Evolutionary conservation across 371 early-diverging fungal genomes (phyloP).

Genomic region (Mortierella sp.): DNA sequence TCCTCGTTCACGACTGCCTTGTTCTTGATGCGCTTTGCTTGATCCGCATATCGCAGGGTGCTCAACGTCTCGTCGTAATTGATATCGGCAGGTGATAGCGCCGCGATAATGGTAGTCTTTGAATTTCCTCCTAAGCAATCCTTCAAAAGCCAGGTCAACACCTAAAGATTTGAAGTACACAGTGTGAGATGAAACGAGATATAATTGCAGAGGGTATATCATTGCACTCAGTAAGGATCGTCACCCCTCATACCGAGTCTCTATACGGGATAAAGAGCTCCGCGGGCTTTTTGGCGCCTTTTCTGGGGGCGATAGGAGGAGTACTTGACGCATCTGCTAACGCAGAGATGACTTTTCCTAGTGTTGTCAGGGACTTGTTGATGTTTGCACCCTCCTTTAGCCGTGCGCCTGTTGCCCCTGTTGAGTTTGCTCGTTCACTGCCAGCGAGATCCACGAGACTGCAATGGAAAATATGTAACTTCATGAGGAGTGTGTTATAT

Average conservation of each 20-base stretch:
- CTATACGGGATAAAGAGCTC: constrained; percentile 86
- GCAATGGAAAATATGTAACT: too few species aligned
- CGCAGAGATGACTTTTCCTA: constrained; percentile 98
- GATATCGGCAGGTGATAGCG: constrained; percentile 81
- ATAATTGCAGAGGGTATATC: not conserved
- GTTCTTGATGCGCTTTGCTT: constrained; percentile 93
- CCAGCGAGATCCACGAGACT: constrained; percentile 94
- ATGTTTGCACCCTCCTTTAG: constrained; percentile 99
- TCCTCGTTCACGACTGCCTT: constrained; percentile 94
- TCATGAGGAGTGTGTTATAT: not conserved
- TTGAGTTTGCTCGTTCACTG: constrained; percentile 95
- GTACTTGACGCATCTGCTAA: constrained; percentile 82
- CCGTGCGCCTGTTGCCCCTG: constrained; percentile 96
- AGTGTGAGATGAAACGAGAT: too few species aligned
- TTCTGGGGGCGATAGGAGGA: constrained; percentile 59
- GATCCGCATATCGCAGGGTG: constrained; percentile 95
- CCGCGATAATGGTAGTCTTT: constrained; percentile 94
- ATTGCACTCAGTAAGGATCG: not conserved
- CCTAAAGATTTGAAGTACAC: constrained; percentile 53
- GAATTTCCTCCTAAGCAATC: constrained; percentile 95
- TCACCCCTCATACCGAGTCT: constrained; percentile 76
- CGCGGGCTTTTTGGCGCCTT: constrained; percentile 62
- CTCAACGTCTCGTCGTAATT: constrained; percentile 89
- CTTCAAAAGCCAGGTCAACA: constrained; percentile 95
- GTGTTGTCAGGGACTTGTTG: constrained; percentile 93